Evolutionary conservation across 2,329 filamentous ascomycete genomes (phyloP), one percentile per base, ranked within the genome.

Genomic region (Colletotrichum cordylinicola): DNA sequence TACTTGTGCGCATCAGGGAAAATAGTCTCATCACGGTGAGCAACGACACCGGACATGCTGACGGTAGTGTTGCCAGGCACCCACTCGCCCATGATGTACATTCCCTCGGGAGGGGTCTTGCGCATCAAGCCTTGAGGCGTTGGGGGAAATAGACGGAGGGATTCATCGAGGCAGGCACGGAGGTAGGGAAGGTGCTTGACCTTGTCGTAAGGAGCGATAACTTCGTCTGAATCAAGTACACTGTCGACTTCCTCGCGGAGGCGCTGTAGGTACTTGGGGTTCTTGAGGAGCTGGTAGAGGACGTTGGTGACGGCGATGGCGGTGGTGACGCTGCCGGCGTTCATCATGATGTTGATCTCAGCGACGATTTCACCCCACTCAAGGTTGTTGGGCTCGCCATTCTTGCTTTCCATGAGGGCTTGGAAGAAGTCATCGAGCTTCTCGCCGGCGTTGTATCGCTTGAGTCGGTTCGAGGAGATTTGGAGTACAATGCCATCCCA

Each of bases 361-460:
- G 90, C 89, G 1, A 90, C 86, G 9, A 92, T 88, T 80, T 93
- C 91, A 29, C 90, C 90, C 86, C 86, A 90, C 75, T 91, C 88
- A 2, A 92, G 86, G 48, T 86, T 81, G 48, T 83, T 82, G 2
- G 85, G 81, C 5, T 81, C 80, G 18, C 82, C 86, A 21, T 85
- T 82, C 69, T 84, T 69, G 67, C 67, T 61, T 16, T 69, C 67
- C 55, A 69, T 69, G 37, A 69, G 67, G 2, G 67, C 67, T 35
- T 69, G 67, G 55, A 69, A 69, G 67, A 69, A 69, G 8, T 69
- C 91, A 60, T 90, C 87, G 0, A 92, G 84, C 75, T 88, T 89
- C 80, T 92, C 90, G 29, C 90, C 90, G 1, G 82, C 82, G 27
- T 86, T 80, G 77, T 90, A 89, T 5, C 88, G 82, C 72, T 86